These are phyloP conservation scores for Cercospora nicotianae DNA, from an alignment of 2,329 filamentous ascomycete species.

Conservation along the genomic window DNA sequence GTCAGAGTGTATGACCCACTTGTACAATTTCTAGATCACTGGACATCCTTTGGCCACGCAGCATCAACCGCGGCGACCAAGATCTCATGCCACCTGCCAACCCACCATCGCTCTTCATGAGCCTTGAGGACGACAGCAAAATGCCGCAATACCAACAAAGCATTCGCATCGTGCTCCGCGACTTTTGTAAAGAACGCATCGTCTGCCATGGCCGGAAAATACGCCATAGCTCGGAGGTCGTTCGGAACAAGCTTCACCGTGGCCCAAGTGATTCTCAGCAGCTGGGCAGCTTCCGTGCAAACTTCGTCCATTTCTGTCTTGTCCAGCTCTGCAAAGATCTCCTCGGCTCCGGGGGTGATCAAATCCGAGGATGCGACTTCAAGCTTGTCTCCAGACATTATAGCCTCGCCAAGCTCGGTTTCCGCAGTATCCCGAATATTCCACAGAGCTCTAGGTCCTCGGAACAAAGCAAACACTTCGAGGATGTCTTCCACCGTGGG, in stretches of 20 bases:
- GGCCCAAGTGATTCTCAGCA: constrained; percentile 16
- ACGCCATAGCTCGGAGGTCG: constrained; percentile 28
- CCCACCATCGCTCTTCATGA: constrained; percentile 30
- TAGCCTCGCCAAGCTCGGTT: constrained; percentile 19
- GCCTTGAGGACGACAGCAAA: constrained; percentile 25
- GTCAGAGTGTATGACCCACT: background rate
- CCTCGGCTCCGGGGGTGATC: background rate
- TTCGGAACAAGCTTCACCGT: constrained; percentile 10
- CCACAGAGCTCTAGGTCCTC: constrained; percentile 30
- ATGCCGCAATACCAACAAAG: constrained; percentile 28
- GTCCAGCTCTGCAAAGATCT: constrained; percentile 12
- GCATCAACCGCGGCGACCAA: constrained; percentile 26
- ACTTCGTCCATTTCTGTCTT: constrained; percentile 7
- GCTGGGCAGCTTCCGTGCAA: constrained; percentile 15
- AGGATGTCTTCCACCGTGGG: constrained; percentile 32
- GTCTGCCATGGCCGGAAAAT: constrained; percentile 30
- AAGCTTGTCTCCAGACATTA: constrained; percentile 19
- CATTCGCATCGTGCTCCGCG: constrained; percentile 23
- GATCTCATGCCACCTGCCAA: constrained; percentile 27
- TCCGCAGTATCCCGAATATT: constrained; percentile 15
- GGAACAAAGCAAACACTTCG: constrained; percentile 31
- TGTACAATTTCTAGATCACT: background rate
- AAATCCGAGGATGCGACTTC: constrained; percentile 9
- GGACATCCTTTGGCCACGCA: background rate
- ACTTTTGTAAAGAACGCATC: constrained; percentile 29